These are phyloP conservation scores for Calocybe gangraenosa DNA, from an alignment of 768 basidiomycete genomes.

Conservation along the genomic window DNA sequence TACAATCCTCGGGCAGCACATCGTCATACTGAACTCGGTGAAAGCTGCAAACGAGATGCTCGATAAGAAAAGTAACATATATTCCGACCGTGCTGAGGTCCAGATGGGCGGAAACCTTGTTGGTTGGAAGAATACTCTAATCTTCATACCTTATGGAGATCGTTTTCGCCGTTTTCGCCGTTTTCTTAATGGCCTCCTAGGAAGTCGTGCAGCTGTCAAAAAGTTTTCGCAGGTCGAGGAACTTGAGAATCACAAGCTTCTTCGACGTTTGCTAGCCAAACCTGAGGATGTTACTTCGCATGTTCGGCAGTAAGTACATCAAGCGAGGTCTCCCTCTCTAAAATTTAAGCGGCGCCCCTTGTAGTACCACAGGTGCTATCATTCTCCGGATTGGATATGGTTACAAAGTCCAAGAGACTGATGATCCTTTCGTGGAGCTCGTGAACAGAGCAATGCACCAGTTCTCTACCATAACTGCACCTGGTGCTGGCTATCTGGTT, in stretches of 20 bases:
- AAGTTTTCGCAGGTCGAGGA: slow-evolving; percentile 41
- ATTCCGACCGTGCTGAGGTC: slow-evolving; percentile 61
- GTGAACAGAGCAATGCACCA: slow-evolving; percentile 52
- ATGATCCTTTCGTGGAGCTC: slow-evolving; percentile 49
- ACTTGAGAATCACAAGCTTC: slow-evolving; percentile 42
- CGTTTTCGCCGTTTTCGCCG: slow-evolving; percentile 51
- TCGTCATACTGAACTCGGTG: slow-evolving; percentile 52
- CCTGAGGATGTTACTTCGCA: slow-evolving; percentile 42
- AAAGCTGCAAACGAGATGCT: slow-evolving; percentile 52
- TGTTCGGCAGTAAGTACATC: slow-evolving; percentile 42
- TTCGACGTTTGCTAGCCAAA: slow-evolving; percentile 42
- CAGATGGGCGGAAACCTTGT: slow-evolving; percentile 56
- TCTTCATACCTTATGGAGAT: slow-evolving; percentile 53
- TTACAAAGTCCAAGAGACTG: slow-evolving; percentile 45
- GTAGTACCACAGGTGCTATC: slow-evolving; percentile 48
- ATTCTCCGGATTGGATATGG: slow-evolving; percentile 52
- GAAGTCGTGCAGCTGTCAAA: slow-evolving; percentile 36
- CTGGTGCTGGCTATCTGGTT: slow-evolving; percentile 48
- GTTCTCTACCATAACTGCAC: slow-evolving; percentile 49
- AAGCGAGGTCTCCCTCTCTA: slow-evolving; percentile 7
- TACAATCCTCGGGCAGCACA: slow-evolving; percentile 55
- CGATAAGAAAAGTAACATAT: slow-evolving; percentile 62
- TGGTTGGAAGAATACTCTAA: slow-evolving; percentile 52
- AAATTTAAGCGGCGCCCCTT: neutral
- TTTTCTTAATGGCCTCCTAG: slow-evolving; percentile 48